Conservation (phyloP, 208 protist genomes). For the Trypanosoma caninum region DNA sequence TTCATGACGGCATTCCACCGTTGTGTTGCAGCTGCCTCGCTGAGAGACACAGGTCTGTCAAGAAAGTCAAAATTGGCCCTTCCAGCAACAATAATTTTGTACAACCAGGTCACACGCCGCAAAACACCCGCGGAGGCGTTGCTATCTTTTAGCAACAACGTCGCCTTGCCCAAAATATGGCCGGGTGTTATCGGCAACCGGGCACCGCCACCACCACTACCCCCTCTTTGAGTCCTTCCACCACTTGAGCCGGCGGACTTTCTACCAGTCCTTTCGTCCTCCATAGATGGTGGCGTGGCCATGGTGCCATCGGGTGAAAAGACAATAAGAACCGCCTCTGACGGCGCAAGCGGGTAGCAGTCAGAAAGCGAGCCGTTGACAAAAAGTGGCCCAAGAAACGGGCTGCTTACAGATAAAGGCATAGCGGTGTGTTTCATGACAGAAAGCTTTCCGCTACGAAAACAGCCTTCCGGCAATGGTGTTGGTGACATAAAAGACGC, state of each 20-base stretch:
- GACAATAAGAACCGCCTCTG: constrained; percentile 21
- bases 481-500: constrained; percentile 2
- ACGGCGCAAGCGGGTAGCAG: constrained; percentile 32
- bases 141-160: constrained; percentile 17
- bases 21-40: not conserved
- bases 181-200: constrained; percentile 4
- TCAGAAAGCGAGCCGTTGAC: constrained; percentile 17
- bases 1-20: constrained; percentile 27
- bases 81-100: constrained; percentile 28
- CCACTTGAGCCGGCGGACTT: too few species aligned
- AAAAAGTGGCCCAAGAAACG: constrained; percentile 29
- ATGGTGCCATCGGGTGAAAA: not conserved
- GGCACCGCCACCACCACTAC: not conserved
- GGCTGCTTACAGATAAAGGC: constrained; percentile 10
- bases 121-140: not conserved
- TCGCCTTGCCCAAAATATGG: constrained; percentile 15
- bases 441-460: not conserved
- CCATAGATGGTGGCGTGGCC: not conserved
- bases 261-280: not conserved
- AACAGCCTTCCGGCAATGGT: not conserved
- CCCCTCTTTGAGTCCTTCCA: not conserved
- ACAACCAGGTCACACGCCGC: constrained; percentile 34
- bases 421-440: not conserved
- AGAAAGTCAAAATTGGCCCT: constrained; percentile 16
- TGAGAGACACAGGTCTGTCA: constrained; percentile 6